Evolutionary conservation across 1,284 basidiomycete genomes (phyloP).

Genomic region (Clitocybe nebularis): DNA sequence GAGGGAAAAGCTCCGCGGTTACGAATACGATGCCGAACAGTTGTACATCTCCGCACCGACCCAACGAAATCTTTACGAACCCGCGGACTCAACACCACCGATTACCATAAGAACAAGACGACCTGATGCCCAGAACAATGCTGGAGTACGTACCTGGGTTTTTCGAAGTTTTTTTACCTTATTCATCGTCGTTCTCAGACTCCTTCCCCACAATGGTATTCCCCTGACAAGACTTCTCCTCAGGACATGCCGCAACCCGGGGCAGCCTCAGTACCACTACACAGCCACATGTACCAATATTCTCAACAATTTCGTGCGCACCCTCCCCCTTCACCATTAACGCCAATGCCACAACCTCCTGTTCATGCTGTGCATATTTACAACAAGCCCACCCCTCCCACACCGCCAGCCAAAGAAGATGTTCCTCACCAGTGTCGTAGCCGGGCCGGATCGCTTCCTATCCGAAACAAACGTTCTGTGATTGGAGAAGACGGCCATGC

Average conservation of each 20-base stretch:
- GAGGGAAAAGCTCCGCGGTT: constrained; percentile 36
- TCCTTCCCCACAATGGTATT: constrained; percentile 4
- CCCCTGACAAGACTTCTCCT: constrained; percentile 4
- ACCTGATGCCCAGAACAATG: constrained; percentile 3
- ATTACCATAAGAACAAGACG: constrained; percentile 8
- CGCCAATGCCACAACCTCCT: constrained; percentile 38
- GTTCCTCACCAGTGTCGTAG: constrained; percentile 4
- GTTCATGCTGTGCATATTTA: constrained; percentile 16
- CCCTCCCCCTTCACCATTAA: constrained; percentile 39
- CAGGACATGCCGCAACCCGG: too few relatives aligned
- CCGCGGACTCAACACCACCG: constrained; percentile 11
- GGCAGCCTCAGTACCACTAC: neutral
- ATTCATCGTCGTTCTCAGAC: constrained; percentile 6
- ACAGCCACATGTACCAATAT: constrained; percentile 8
- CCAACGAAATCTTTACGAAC: constrained; percentile 24
- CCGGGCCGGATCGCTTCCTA: constrained; percentile 16
- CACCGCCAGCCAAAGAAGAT: constrained; percentile 3
- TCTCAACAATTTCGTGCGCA: constrained; percentile 19
- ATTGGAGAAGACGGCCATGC: neutral
- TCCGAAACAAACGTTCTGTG: constrained; percentile 13
- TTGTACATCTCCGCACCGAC: constrained; percentile 38
- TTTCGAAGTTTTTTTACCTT: neutral
- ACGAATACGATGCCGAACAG: constrained; percentile 44
- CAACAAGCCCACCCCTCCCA: constrained; percentile 29
- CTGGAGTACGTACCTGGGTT: constrained; percentile 1